These are phyloP conservation scores for Apiospora pterosperma DNA, from an alignment of 2,329 filamentous ascomycete genomes.

Conservation along the genomic window DNA sequence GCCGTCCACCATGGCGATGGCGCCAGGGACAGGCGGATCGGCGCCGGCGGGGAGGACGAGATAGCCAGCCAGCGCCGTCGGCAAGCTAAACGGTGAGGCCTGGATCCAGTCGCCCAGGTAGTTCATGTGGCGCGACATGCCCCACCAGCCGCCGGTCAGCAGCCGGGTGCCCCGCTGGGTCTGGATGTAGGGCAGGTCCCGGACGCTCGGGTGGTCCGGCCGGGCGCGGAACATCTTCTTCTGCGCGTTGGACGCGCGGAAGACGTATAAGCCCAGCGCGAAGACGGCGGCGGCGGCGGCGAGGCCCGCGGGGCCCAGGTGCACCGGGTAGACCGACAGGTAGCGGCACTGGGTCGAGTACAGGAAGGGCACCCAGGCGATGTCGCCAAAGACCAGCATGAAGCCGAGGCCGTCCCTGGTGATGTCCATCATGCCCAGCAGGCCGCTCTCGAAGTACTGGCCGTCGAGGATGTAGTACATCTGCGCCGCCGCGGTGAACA, in stretches of 20 bases:
- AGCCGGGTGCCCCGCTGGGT: conserved; percentile 79
- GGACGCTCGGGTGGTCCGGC: conserved; percentile 73
- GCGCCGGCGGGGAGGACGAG: conserved; percentile 61
- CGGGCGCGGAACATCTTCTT: conserved; percentile 93
- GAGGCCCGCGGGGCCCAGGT: conserved; percentile 68
- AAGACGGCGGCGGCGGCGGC: conserved; percentile 65
- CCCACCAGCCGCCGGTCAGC: conserved; percentile 90
- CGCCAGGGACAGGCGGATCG: conserved; percentile 40
- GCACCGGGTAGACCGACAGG: conserved; percentile 74
- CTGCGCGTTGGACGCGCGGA: conserved; percentile 86
- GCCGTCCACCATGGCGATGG: conserved; percentile 55
- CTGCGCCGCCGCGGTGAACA: conserved; percentile 76
- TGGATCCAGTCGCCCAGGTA: conserved; percentile 95
- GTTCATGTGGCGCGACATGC: conserved; percentile 87
- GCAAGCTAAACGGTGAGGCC: conserved; percentile 84
- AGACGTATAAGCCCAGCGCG: conserved; percentile 75
- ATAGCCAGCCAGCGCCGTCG: conserved; percentile 82
- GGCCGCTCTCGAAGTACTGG: conserved; percentile 81
- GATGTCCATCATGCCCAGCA: conserved; percentile 92
- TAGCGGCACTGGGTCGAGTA: conserved; percentile 85
- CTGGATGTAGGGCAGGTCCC: conserved; percentile 80
- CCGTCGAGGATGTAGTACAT: conserved; percentile 80
- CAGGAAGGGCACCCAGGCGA: conserved; percentile 89
- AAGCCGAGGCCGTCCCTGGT: conserved; percentile 90
- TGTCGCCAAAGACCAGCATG: conserved; percentile 91